Evolutionary conservation across 176 grass and related monocot species (phyloP), one percentile per base, ranked within the genome.

Genomic region (Oryza meridionalis): DNA sequence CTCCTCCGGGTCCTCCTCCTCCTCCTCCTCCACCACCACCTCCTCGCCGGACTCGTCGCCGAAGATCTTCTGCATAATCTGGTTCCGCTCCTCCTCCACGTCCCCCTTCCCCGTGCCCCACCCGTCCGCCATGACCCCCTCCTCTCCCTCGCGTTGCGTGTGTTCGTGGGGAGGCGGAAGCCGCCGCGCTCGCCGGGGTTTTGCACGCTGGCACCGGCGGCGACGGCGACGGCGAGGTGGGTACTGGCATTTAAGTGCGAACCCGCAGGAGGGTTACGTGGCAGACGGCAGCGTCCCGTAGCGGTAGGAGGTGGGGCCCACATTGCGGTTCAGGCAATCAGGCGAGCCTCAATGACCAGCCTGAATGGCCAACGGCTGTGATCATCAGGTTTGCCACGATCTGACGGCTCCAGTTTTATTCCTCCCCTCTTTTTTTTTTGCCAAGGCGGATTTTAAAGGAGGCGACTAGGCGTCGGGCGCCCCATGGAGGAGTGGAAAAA

Each of bases 1-100:
- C 3, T 35, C 33, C 33, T 35, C 33, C 33, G 33, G 33, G 33
- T 35, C 33, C 33, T 35, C 33, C 33, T 35, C 33, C 33, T 33
- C 33, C 29, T 31, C 84, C 43, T 71, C 79, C 79, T 93, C 88
- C 2, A 85, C 85, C 67, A 79, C 90, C 67, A 65, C 84, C 79
- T 88, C 85, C 3, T 90, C 85, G 43, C 88, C 82, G 2, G 81
- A 90, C 72, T 93, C 84, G 27, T 90, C 77, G 15, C 88, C 91
- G 16, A 93, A 93, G 61, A 93, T 73, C n/a, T 85, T 83, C 32
- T 88, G 69, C 91, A 93, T 88, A 72, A 93, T 90, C 82, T 88
- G 70, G 66, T 85, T 88, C 64, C 81, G 76, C 59, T 59, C 80
- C 84, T 81, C 81, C 65, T 50, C 62, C 67, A 26, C 29, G 62